A percentile compares a stretch with the other conserved stretches of the same genome.
Conservation (phyloP, 2,329 filamentous ascomycete species). For the Aspergillus niger region DNA sequence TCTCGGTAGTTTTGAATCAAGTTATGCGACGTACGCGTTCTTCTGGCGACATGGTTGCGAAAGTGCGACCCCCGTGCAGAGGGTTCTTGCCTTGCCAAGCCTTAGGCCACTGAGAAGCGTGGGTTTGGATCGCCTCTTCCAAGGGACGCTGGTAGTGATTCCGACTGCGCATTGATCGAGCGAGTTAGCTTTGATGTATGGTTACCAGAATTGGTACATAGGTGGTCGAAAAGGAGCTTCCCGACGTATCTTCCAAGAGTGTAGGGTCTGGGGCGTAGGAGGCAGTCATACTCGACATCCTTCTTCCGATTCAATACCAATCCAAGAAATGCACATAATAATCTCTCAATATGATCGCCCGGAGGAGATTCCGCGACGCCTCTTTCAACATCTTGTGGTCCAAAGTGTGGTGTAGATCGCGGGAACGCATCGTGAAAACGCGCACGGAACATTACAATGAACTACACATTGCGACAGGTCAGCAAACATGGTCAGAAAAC, state of each 20-base stretch:
- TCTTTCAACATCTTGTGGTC: slow-evolving; percentile 90
- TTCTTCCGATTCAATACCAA: slow-evolving; percentile 96
- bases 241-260: neutral
- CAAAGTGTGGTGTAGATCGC: slow-evolving; percentile 82
- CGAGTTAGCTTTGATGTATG: slow-evolving; percentile 31
- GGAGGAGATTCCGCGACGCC: slow-evolving; percentile 77
- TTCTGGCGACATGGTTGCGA: slow-evolving; percentile 77
- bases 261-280: slow-evolving; percentile 21
- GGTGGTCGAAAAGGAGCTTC: slow-evolving; percentile 1
- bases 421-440: slow-evolving; percentile 90
- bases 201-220: neutral
- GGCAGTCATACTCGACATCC: slow-evolving; percentile 82
- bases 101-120: slow-evolving; percentile 84
- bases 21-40: slow-evolving; percentile 67
- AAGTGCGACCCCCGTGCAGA: slow-evolving; percentile 75
- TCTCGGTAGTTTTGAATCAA: neutral
- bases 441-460: slow-evolving; percentile 96
- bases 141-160: slow-evolving; percentile 91
- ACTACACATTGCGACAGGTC: slow-evolving; percentile 58
- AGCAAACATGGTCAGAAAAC: slow-evolving; percentile 35
- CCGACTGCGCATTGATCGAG: slow-evolving; percentile 58
- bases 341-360: slow-evolving; percentile 80
- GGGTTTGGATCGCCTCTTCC: slow-evolving; percentile 84
- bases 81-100: slow-evolving; percentile 84
- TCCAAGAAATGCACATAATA: slow-evolving; percentile 85